Evolutionary conservation across 495 filamentous ascomycete species (phyloP), one percentile per base, ranked within the genome.

Genomic region (Neurospora hispaniola): DNA sequence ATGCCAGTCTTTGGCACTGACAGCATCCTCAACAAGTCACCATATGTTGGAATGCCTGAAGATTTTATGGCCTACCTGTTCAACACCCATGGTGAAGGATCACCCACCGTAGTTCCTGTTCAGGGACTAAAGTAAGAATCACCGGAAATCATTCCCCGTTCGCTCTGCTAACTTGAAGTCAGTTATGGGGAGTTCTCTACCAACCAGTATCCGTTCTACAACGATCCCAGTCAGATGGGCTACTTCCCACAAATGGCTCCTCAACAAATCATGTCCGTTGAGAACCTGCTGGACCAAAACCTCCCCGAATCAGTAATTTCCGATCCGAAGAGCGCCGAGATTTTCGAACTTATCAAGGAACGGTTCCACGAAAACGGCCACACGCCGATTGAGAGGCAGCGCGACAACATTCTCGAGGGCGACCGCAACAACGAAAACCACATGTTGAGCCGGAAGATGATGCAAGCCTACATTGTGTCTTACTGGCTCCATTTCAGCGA

Each of bases 401-500:
- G 93, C 76, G 92, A 93, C 69, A 88, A 87, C 70, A 86, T 97
- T 42, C 84, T 96, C 75, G 90, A 93, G 23, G 94, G 94, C 20
- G 90, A 96, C 72, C 86, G 90, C 71, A 88, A 90, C 73, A 87
- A 90, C 38, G 89, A 86, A 59, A 80, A 75, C 39, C 95, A 98
- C 79, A 90, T 96, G 77, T 82, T 98, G 73, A 97, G 95, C 76
- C 83, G 94, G 72, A 90, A 90, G 77, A 97, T 96, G 91, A 96
- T 99, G 92, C 93, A 97, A 82, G 89, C 90, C 10, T 99, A 98
- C 79, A 94, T 98, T 77, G 88, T 89, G 5, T 96, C 94, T 16
- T 99, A 93, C 80, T 99, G 96, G 96, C 85, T 90, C 70, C 93
- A 98, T 79, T 97, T 98, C 75, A 96, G 96, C 81, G 89, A 94